Evolutionary conservation across 768 basidiomycete species (phyloP).

Genomic region (Amanita brunnescens): DNA sequence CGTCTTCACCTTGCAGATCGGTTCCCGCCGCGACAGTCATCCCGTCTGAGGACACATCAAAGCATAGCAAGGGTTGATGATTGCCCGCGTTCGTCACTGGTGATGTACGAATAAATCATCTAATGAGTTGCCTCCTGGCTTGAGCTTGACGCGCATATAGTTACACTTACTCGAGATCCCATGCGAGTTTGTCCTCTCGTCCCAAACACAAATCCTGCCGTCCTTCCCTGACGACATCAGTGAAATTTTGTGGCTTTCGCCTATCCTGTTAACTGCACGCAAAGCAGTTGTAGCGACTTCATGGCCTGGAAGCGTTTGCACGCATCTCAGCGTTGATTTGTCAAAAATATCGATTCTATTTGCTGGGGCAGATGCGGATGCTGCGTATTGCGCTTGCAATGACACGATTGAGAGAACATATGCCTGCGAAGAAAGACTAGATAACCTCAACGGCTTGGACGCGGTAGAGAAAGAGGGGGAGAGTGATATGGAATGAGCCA

Average conservation of each 20-base stretch:
- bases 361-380: conserved; percentile 53
- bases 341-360: conserved; percentile 64
- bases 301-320: conserved; percentile 49
- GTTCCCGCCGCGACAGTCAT: conserved; percentile 75
- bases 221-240: conserved; percentile 66
- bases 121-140: conserved; percentile 2
- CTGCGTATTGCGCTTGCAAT: conserved; percentile 43
- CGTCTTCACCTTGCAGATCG: conserved; percentile 73
- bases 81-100: conserved; percentile 43
- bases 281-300: conserved; percentile 48
- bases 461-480: neutral
- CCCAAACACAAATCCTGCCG: conserved; percentile 68
- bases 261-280: conserved; percentile 32
- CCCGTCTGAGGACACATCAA: conserved; percentile 64
- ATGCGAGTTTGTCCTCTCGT: conserved; percentile 46
- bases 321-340: conserved; percentile 38
- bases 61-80: conserved; percentile 45
- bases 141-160: neutral
- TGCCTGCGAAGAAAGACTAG: conserved; percentile 24
- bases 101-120: conserved; percentile 1
- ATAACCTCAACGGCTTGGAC: neutral
- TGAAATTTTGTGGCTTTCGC: conserved; percentile 30
- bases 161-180: conserved; percentile 50
- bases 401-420: conserved; percentile 57
- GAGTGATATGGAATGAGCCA: neutral